These are phyloP conservation scores for Afroboletus lepidellus DNA, from an alignment of 1,284 basidiomycete species.

Conservation along the genomic window DNA sequence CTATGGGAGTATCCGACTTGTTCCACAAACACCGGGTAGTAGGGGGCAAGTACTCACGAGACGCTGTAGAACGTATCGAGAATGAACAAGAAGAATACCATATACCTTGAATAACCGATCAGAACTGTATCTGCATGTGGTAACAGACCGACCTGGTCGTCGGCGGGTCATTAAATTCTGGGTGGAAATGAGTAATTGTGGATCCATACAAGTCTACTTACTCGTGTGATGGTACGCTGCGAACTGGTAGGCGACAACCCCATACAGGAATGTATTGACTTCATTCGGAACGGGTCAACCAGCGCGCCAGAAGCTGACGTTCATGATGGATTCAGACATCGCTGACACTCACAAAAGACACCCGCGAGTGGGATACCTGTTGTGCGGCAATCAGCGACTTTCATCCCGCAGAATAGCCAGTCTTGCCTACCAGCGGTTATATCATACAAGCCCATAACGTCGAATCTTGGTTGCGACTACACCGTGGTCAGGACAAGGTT, in stretches of 20 bases:
- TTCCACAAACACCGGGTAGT: neutral
- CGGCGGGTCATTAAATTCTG: conserved; percentile 46
- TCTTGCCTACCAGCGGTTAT: conserved; percentile 11
- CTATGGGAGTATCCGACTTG: conserved; percentile 6
- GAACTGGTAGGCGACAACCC: neutral
- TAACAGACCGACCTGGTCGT: conserved; percentile 12
- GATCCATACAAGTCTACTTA: neutral
- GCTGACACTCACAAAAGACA: conserved; percentile 7
- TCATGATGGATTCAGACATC: neutral
- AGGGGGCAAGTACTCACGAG: neutral
- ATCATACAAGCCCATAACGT: conserved; percentile 10
- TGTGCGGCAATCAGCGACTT: conserved; percentile 12
- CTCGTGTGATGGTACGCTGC: neutral
- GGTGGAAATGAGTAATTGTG: neutral
- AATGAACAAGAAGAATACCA: neutral
- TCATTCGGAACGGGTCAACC: neutral
- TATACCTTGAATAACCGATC: neutral
- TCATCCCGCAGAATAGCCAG: neutral
- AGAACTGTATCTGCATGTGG: neutral
- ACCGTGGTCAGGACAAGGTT: no score
- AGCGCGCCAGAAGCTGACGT: neutral
- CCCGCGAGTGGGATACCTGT: no score
- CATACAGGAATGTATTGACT: neutral
- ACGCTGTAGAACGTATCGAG: neutral
- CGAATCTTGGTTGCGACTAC: neutral